These are phyloP conservation scores for Clathrospora elynae DNA, from an alignment of 2,329 filamentous ascomycete species.

Conservation along the genomic window DNA sequence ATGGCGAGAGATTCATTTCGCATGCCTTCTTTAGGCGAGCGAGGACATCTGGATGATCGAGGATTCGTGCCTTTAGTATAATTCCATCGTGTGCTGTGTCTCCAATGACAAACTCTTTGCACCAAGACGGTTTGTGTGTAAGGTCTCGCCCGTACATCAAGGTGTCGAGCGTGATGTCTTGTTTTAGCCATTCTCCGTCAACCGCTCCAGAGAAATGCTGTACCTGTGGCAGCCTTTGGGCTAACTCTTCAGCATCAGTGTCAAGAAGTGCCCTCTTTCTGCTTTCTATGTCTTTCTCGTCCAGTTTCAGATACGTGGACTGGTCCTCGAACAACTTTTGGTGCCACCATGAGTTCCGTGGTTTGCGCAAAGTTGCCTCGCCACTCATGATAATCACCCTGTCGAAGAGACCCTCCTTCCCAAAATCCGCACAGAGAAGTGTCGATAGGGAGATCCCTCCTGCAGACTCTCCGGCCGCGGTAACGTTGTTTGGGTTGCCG, in stretches of 20 bases:
- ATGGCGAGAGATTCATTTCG: constrained; percentile 20
- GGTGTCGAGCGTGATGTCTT: constrained; percentile 20
- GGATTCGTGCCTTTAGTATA: constrained; percentile 36
- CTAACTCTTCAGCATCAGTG: constrained; percentile 26
- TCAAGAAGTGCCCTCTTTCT: constrained; percentile 22
- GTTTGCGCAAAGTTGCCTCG: constrained; percentile 36
- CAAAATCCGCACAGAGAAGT: constrained; percentile 35
- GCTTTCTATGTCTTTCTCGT: constrained; percentile 11
- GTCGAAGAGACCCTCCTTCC: constrained; percentile 30
- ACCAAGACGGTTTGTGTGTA: constrained; percentile 53
- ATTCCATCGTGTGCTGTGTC: constrained; percentile 53
- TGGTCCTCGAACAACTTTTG: constrained; percentile 35
- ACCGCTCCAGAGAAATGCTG: constrained; percentile 34
- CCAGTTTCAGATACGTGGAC: constrained; percentile 24
- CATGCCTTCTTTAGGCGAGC: constrained; percentile 22
- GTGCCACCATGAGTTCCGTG: constrained; percentile 34
- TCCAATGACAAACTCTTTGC: constrained; percentile 53
- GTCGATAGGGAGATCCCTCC: constrained; percentile 48
- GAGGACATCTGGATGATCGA: constrained; percentile 33
- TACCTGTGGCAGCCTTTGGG: constrained; percentile 29
- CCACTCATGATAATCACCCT: constrained; percentile 41
- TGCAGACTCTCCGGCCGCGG: constrained; percentile 54
- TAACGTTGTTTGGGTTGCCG: constrained; percentile 47
- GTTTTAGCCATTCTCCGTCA: constrained; percentile 31
- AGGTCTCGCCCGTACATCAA: constrained; percentile 18